Evolutionary conservation across 179 eudicot genomes (phyloP).

Genomic region (Camellia oleifera): DNA sequence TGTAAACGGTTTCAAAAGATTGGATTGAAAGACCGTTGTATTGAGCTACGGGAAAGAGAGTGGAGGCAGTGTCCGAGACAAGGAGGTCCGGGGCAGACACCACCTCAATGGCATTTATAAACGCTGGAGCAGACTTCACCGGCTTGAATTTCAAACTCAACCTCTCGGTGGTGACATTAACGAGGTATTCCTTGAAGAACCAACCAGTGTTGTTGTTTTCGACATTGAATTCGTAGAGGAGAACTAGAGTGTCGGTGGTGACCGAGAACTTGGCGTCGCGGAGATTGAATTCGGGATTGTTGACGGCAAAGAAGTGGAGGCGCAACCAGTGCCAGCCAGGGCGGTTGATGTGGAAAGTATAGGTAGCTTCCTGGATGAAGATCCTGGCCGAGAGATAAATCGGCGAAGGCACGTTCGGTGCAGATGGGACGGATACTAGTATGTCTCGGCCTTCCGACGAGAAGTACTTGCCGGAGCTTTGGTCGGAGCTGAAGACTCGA

Average conservation of each 20-base stretch:
- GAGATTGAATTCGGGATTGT: conserved; percentile 39
- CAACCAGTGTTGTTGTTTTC: conserved; percentile 9
- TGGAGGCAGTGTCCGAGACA: conserved; percentile 39
- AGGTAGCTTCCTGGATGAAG: conserved; percentile 49
- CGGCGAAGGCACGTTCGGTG: conserved; percentile 37
- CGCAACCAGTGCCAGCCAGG: conserved; percentile 86
- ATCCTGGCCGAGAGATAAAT: conserved; percentile 54
- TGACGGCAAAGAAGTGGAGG: conserved; percentile 56
- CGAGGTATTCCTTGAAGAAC: conserved; percentile 49
- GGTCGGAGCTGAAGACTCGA: conserved; percentile 47
- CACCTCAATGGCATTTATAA: conserved; percentile 73
- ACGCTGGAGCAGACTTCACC: conserved; percentile 51
- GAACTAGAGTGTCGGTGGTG: conserved; percentile 50
- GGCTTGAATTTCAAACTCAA: conserved; percentile 52
- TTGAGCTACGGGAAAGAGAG: conserved; percentile 38
- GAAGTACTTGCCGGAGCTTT: conserved; percentile 29
- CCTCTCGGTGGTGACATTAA: conserved; percentile 43
- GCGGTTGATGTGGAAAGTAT: conserved; percentile 37
- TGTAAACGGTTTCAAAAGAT: conserved; percentile 47
- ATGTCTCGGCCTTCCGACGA: conserved; percentile 17
- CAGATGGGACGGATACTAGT: conserved; percentile 35
- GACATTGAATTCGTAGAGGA: conserved; percentile 49
- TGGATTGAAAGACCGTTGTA: conserved; percentile 30
- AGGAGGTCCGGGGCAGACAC: conserved; percentile 56
- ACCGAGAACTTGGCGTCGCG: conserved; percentile 44